Conservation (phyloP, 768 basidiomycete species). For the Sporobolomyces phaffii region DNA sequence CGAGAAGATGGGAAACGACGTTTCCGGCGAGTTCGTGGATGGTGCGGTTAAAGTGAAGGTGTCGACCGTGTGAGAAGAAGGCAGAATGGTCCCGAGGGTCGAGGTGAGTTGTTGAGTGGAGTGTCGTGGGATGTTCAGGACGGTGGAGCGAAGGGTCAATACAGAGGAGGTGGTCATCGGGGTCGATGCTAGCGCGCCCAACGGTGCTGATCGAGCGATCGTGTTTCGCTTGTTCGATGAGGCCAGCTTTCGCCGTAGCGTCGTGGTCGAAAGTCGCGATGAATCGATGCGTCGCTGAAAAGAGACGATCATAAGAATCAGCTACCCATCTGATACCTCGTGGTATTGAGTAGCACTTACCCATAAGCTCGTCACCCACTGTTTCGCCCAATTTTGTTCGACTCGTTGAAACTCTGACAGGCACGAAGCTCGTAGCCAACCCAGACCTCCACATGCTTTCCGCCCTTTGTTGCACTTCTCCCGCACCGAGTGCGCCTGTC, state of each 20-base stretch:
- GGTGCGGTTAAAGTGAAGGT: conserved; percentile 32
- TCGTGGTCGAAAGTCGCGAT: conserved; percentile 34
- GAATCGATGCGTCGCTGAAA: conserved; percentile 24
- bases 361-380: conserved; percentile 21
- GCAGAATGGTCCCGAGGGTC: conserved; percentile 38
- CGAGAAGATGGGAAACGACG: conserved; percentile 30
- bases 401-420: conserved; percentile 8
- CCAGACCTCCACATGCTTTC: conserved; percentile 21
- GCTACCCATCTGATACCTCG: too few species aligned
- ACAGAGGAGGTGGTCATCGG: conserved; percentile 35
- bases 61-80: conserved; percentile 30
- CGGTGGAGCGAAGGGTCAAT: conserved; percentile 37
- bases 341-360: background rate
- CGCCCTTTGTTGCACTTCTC: conserved; percentile 11
- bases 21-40: conserved; percentile 26
- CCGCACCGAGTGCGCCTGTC: conserved; percentile 1
- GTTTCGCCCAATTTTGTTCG: conserved; percentile 3
- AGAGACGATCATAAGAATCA: background rate
- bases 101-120: conserved; percentile 33
- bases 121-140: conserved; percentile 29
- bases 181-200: conserved; percentile 8
- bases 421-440: conserved; percentile 25
- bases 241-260: conserved; percentile 16
- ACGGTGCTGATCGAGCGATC: conserved; percentile 21
- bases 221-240: conserved; percentile 36